Evolutionary conservation across 2,329 filamentous ascomycete species (phyloP), one percentile per base, ranked within the genome.

Genomic region (Trichoderma guizhouense): DNA sequence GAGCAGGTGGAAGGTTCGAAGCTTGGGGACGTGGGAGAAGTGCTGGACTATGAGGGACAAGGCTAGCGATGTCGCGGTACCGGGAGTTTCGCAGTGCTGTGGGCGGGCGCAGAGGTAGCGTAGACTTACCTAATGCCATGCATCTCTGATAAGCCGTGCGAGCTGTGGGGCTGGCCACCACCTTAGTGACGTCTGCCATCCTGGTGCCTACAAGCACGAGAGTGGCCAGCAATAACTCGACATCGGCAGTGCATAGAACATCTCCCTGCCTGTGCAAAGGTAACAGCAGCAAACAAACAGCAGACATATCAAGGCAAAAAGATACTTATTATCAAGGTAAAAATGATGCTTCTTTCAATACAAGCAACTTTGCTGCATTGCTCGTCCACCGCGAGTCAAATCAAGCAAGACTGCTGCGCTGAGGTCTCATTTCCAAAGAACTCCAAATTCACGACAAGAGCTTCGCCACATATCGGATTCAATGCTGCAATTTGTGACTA

Each of bases 1-100:
- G 75, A 74, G 76, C 76, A 64, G 64, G 76, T 77, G 76, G 75
- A 78, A 80, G 76, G 78, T 76, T 79, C 75, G 77, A 79, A 78
- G 78, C 79, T 77, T 62, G 26, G 72, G 77, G 75, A 55, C 77
- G 70, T 74, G 73, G 72, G 74, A 75, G 74, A 75, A 71, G 21
- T n/a, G 28, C 60, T n/a, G 64, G 28, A 28, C 39, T 53, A 53
- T 69, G 67, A 69, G 67, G 67, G 67, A 69, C 67, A 62, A 58
- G 69, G 69, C 62, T 21, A 61, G n/a, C 63, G 67, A 43, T 62
- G 67, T 47, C 71, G 71, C 73, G 73, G 68, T 78, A 79, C 78
- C 57, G 75, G 18, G 14, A 3, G 3, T 2, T 43, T 28, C 21
- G 71, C 71, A 18, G 30, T 26, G 64, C 21, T 39, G 34, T 34